Evolutionary conservation across 805 yeast genomes (phyloP).

Genomic region (Dipodascus albidus): DNA sequence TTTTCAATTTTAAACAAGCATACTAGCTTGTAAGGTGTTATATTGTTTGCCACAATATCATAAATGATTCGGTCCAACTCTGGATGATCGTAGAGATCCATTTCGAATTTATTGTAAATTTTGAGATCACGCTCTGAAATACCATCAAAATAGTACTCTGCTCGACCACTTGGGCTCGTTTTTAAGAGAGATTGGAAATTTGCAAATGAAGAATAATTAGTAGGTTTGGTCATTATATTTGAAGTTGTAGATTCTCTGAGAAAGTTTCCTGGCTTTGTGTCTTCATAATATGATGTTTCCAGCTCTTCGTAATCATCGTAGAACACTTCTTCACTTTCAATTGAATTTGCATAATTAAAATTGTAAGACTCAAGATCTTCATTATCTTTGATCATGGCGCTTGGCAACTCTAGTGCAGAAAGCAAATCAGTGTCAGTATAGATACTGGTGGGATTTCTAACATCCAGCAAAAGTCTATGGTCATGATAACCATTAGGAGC

Average conservation of each 20-base stretch:
- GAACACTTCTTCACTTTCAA: neutral
- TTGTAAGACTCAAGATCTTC: neutral
- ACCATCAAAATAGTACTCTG: neutral
- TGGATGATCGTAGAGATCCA: slow-evolving; percentile 1
- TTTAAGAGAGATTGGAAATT: neutral
- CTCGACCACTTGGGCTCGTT: neutral
- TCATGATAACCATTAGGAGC: too few species aligned
- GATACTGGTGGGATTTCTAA: neutral
- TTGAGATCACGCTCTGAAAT: neutral
- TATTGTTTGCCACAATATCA: neutral
- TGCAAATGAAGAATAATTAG: neutral
- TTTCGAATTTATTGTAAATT: neutral
- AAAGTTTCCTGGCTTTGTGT: neutral
- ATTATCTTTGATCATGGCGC: neutral
- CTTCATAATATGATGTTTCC: neutral
- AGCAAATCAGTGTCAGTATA: neutral
- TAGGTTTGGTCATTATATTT: neutral
- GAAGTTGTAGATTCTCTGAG: neutral
- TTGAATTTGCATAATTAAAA: neutral
- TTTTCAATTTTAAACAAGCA: neutral
- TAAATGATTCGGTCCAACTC: neutral
- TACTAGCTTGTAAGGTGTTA: neutral
- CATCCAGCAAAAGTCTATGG: neutral
- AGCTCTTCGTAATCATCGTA: neutral
- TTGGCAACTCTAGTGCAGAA: neutral